Evolutionary conservation across 2,329 filamentous ascomycete species (phyloP).

Genomic region (Ophiocordyceps sinensis): DNA sequence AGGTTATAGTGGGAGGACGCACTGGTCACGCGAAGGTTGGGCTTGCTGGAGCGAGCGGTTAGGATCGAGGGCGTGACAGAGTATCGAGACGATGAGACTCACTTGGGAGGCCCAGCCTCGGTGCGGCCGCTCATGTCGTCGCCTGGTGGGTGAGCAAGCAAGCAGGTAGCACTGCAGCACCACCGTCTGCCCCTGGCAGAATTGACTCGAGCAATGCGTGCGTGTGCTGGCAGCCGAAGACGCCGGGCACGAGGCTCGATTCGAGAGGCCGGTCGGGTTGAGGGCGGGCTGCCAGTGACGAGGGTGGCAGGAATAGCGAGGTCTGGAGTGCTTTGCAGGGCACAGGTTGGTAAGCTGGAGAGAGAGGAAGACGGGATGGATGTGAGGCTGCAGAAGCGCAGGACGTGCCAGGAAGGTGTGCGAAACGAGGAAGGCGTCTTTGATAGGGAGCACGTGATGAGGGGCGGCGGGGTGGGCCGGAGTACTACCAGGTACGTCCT

Average conservation of each 20-base stretch:
- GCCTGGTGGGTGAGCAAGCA: constrained; percentile 3
- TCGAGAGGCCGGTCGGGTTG: not conserved
- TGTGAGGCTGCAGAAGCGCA: constrained; percentile 6
- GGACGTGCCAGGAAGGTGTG: constrained; percentile 2
- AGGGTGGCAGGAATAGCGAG: not conserved
- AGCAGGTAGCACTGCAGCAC: not conserved
- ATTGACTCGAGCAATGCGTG: constrained; percentile 6
- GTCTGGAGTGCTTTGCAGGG: not conserved
- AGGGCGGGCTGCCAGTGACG: not conserved
- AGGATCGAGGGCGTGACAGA: constrained; percentile 8
- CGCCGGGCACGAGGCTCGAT: constrained; percentile 3
- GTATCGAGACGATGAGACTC: constrained; percentile 8
- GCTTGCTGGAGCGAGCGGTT: constrained; percentile 39
- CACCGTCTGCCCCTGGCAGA: not conserved
- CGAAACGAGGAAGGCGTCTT: not conserved
- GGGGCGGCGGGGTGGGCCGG: not conserved
- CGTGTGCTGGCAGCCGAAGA: constrained; percentile 6
- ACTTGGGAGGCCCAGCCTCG: constrained; percentile 22
- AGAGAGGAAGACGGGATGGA: not conserved
- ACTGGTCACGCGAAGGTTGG: constrained; percentile 92
- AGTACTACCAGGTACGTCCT: too few relatives aligned
- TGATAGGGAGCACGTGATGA: constrained; percentile 2
- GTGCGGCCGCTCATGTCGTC: constrained; percentile 16
- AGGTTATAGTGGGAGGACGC: constrained; percentile 20
- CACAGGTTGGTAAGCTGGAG: not conserved